Evolutionary conservation across 176 grass and related monocot genomes (phyloP).

Genomic region (Avena atlantica): DNA sequence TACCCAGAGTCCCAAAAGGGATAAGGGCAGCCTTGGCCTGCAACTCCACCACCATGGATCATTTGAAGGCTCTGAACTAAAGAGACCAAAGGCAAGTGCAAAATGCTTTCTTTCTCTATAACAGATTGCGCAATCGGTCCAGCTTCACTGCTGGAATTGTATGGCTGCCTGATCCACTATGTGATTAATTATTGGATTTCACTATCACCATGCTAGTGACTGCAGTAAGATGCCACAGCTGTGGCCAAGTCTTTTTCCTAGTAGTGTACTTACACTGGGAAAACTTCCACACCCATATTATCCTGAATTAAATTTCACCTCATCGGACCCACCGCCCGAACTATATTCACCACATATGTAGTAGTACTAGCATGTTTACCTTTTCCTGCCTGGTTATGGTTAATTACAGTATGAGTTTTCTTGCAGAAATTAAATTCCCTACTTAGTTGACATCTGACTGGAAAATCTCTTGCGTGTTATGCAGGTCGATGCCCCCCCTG

Average conservation of each 20-base stretch:
- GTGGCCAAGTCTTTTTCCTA: constrained; percentile 44
- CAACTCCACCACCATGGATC: constrained; percentile 60
- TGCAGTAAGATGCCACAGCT: constrained; percentile 18
- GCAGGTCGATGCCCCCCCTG: constrained; percentile 62
- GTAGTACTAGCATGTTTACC: constrained; percentile 14
- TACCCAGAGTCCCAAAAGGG: constrained; percentile 61
- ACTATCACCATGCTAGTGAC: constrained; percentile 48
- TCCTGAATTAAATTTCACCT: constrained; percentile 17
- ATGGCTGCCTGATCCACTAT: constrained; percentile 11
- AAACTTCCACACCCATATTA: constrained; percentile 38
- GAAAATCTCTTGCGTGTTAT: constrained; percentile 39
- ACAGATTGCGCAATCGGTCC: constrained; percentile 14
- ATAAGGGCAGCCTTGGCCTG: constrained; percentile 56
- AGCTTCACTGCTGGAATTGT: constrained; percentile 26
- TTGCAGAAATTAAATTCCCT: background rate
- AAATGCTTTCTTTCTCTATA: background rate
- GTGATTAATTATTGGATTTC: constrained; percentile 36
- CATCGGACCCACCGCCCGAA: constrained; percentile 29
- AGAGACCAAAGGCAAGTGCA: constrained; percentile 53
- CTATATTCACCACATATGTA: constrained; percentile 31
- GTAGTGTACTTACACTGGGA: constrained; percentile 19
- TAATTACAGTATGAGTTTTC: background rate
- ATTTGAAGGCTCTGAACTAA: constrained; percentile 54
- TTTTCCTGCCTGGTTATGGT: constrained; percentile 31
- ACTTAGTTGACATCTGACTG: constrained; percentile 30